These are phyloP conservation scores for Simplicillium aogashimaense DNA, from an alignment of 2,329 filamentous ascomycete genomes.

Conservation along the genomic window DNA sequence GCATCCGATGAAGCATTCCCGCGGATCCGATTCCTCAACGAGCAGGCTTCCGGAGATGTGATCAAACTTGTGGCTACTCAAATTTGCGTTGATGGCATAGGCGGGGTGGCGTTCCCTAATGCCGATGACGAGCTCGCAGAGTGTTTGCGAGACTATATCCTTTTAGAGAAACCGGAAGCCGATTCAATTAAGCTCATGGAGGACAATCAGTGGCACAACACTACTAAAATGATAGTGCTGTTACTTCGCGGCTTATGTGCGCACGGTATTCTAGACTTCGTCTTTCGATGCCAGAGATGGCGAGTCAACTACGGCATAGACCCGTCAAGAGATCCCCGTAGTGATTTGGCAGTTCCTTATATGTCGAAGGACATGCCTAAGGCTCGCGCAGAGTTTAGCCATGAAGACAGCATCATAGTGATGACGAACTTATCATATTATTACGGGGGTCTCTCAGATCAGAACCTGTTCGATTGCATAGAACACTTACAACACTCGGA, in stretches of 20 bases:
- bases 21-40: too few relatives aligned
- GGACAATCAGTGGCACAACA: conserved; percentile 21
- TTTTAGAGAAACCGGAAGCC: conserved; percentile 15
- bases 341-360: conserved; percentile 47
- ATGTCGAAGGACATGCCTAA: conserved; percentile 48
- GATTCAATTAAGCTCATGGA: conserved; percentile 25
- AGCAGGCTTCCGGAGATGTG: too few relatives aligned
- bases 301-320: conserved; percentile 55
- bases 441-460: conserved; percentile 40
- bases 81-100: too few relatives aligned
- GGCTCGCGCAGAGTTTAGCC: conserved; percentile 48
- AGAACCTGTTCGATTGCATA: conserved; percentile 38
- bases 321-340: conserved; percentile 23
- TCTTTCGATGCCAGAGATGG: conserved; percentile 49
- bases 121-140: too few relatives aligned
- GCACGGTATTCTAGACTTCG: conserved; percentile 41
- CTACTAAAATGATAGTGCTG: conserved; percentile 25
- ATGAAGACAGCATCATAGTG: conserved; percentile 47
- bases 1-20: too few relatives aligned
- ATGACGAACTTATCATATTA: conserved; percentile 49
- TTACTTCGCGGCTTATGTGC: conserved; percentile 47
- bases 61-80: too few relatives aligned
- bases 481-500: conserved; percentile 37
- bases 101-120: too few relatives aligned
- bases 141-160: conserved; percentile 28